Percentiles rank a stretch among this genome's conserved stretches.
phyloP scores from a whole-genome alignment of 805 yeast genomes.

The Kazachstania africana region DNA sequence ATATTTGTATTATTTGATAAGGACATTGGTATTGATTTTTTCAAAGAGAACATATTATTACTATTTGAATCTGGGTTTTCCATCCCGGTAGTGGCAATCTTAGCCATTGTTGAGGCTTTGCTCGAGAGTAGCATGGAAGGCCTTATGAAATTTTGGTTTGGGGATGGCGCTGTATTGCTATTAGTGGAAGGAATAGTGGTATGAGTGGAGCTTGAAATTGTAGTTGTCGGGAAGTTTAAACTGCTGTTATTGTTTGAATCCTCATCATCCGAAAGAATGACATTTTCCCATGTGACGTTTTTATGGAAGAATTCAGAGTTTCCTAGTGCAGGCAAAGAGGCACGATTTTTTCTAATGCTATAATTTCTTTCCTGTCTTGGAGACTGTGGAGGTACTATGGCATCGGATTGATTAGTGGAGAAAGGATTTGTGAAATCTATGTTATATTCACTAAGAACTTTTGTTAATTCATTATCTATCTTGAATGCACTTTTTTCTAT shows the following conservation, averaged over 20 bases:
- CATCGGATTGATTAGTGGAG: neutral
- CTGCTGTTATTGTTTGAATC: neutral
- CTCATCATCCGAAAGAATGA: constrained; percentile 1
- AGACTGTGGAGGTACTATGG: constrained; percentile 3
- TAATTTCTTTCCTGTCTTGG: constrained; percentile 5
- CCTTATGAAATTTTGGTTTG: constrained; percentile 7
- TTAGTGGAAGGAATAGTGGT: neutral
- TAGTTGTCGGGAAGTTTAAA: neutral
- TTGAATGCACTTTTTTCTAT: constrained; percentile 4
- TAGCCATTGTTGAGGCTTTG: constrained; percentile 10
- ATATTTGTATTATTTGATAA: no score
- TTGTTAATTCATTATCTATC: constrained; percentile 15
- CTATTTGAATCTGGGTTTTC: constrained; percentile 1
- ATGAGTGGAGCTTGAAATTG: neutral
- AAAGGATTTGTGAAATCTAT: constrained; percentile 9
- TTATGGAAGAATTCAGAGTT: constrained; percentile 15
- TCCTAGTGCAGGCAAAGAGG: constrained; percentile 19
- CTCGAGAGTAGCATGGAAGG: constrained; percentile 14
- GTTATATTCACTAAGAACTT: constrained; percentile 17
- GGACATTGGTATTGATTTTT: neutral
- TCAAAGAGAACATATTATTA: neutral
- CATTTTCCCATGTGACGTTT: constrained; percentile 4
- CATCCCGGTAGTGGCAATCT: constrained; percentile 10
- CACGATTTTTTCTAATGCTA: constrained; percentile 19
- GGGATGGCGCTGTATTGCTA: neutral